Base-by-base conservation (phyloP, 2,329 filamentous ascomycete genomes). In the Chalaropsis thielavioides region DNA sequence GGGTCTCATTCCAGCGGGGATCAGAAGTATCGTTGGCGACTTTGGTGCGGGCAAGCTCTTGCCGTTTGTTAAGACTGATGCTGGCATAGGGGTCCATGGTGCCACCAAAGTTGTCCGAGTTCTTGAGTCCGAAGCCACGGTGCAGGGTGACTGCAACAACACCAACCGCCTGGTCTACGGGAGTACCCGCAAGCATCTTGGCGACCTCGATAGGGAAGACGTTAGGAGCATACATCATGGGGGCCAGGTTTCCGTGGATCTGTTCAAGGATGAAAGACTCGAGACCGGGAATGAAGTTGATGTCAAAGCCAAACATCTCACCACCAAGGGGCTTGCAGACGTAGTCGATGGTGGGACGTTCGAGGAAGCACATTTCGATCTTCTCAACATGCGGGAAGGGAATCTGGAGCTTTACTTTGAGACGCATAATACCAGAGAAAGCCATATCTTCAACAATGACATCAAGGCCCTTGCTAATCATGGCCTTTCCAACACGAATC, bases 381-480 rank as follows among this genome's bases (percentile, higher is more conserved):
- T 88, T 90, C 70, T 99, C 94, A 56, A 99, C 87, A 72, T 97
- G 94, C 5, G 94, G 94, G 76, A 96, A 99, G 0, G 91, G 87
- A 68, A 99, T 85, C 75, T 97, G 92, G 40, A 99, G 84, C 81
- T 99, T 99, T 74, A 97, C 87, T 79, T 97, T 97, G 71, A 99
- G 85, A 63, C 92, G 86, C 92, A 99, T 96, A 70, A 95, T 80
- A 63, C 94, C 95, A 13, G 89, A 90, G 74, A 95, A 99, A 64
- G 92, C 86, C 85, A 99, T 96, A 73, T 99, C 90, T 75, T 97
- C 92, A 11, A 99, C 94, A 73, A 99, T 97, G 46, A 99, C 90
- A 72, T 97, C 92, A 66, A 99, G 81, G 59, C 92, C 92, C 75
- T 97, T 97, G 78, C 92, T 96, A 71, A 97, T 89, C 80, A 99